These are phyloP conservation scores for Dendrothele bispora DNA, from an alignment of 768 basidiomycete species.

Conservation along the genomic window DNA sequence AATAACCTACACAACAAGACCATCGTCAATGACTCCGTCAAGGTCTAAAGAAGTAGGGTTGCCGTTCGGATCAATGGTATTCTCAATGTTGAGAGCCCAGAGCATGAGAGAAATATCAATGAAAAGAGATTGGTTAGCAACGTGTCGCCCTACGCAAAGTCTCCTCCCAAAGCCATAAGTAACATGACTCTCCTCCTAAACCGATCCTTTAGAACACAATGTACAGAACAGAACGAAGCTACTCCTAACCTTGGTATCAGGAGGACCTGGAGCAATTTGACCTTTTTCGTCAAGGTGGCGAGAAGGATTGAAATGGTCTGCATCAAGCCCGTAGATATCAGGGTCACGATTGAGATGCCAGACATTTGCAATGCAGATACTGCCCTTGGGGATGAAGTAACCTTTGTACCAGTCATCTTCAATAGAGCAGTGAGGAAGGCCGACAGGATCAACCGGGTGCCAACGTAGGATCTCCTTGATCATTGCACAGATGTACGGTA, in stretches of 20 bases:
- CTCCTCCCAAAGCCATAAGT: conserved; percentile 25
- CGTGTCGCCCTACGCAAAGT: conserved; percentile 27
- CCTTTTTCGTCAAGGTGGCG: conserved; percentile 18
- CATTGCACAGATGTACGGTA: conserved; percentile 17
- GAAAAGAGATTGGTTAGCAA: conserved; percentile 29
- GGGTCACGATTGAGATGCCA: conserved; percentile 17
- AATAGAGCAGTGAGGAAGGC: conserved; percentile 23
- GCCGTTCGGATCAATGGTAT: background rate
- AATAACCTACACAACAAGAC: background rate
- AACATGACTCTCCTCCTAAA: conserved; percentile 18
- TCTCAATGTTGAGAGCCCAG: background rate
- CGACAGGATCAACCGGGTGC: conserved; percentile 12
- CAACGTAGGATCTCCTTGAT: conserved; percentile 23
- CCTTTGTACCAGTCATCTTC: conserved; percentile 27
- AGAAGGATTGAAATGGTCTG: conserved; percentile 14
- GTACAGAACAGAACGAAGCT: background rate
- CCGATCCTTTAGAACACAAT: background rate
- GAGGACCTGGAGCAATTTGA: conserved; percentile 9
- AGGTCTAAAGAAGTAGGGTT: background rate
- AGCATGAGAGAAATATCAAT: conserved; percentile 12
- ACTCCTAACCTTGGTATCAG: conserved; percentile 15
- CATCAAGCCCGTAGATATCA: conserved; percentile 19
- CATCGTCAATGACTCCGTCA: background rate
- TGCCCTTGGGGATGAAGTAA: conserved; percentile 23
- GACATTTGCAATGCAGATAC: conserved; percentile 17